Percentiles rank a stretch among this genome's conserved stretches.
These are phyloP conservation scores for Phytophthora europaea DNA, from an alignment of 352 stramenopile species.

Conservation along the genomic window DNA sequence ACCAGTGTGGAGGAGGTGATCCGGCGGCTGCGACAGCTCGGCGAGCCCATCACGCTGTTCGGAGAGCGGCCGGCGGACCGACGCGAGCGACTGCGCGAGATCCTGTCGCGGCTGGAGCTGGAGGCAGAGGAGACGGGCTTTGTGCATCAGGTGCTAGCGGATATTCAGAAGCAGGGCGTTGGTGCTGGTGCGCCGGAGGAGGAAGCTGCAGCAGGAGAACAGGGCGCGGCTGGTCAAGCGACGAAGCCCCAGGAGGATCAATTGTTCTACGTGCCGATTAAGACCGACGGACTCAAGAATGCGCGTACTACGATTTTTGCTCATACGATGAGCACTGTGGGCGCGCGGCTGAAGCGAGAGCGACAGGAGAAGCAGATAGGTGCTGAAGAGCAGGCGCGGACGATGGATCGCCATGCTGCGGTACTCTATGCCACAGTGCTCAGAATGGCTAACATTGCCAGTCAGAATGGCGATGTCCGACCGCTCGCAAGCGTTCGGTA, in stretches of 20 bases:
- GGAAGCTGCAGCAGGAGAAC: slow-evolving; percentile 8
- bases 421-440: slow-evolving; percentile 81
- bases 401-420: slow-evolving; percentile 69
- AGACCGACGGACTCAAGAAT: slow-evolving; percentile 84
- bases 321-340: slow-evolving; percentile 78
- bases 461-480: slow-evolving; percentile 95
- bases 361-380: slow-evolving; percentile 43
- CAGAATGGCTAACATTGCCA: slow-evolving; percentile 91
- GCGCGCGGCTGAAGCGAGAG: slow-evolving; percentile 68
- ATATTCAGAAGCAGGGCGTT: slow-evolving; percentile 55
- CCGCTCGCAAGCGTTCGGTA: slow-evolving; percentile 86
- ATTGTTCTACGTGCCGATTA: slow-evolving; percentile 88
- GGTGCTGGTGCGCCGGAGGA: slow-evolving; percentile 13
- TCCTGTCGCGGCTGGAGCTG: slow-evolving; percentile 86
- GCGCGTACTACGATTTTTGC: slow-evolving; percentile 84
- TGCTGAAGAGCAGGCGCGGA: slow-evolving; percentile 55
- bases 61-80: slow-evolving; percentile 96
- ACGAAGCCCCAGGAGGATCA: slow-evolving; percentile 65
- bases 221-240: slow-evolving; percentile 3
- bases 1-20: slow-evolving; percentile 95
- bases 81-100: slow-evolving; percentile 93
- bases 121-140: slow-evolving; percentile 75
- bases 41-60: slow-evolving; percentile 96
- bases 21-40: slow-evolving; percentile 87
- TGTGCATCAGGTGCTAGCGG: slow-evolving; percentile 65